Evolutionary conservation across 441 rosid genomes (phyloP).

Genomic region (Jatropha multifida): DNA sequence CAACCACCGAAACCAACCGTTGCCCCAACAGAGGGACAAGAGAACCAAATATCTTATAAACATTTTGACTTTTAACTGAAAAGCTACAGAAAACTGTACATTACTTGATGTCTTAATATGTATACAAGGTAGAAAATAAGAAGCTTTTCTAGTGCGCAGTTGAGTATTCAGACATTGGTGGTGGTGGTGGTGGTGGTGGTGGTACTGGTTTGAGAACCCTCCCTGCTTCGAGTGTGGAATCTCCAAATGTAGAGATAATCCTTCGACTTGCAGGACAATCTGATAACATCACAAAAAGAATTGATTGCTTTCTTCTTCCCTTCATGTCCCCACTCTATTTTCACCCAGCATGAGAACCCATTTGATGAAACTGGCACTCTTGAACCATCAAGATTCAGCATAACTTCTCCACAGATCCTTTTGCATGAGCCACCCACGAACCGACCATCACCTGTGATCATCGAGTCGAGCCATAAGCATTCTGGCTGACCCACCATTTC

Average conservation of each 20-base stretch:
- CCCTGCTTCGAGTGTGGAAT: slow-evolving; percentile 50
- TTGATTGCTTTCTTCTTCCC: slow-evolving; percentile 46
- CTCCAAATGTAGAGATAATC: slow-evolving; percentile 77
- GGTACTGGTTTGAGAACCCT: slow-evolving; percentile 31
- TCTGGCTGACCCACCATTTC: slow-evolving; percentile 98
- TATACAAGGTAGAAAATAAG: slow-evolving; percentile 13
- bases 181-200: slow-evolving; percentile 30
- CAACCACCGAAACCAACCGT: background rate
- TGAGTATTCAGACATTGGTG: slow-evolving; percentile 28
- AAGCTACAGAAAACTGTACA: slow-evolving; percentile 21
- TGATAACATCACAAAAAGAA: slow-evolving; percentile 71
- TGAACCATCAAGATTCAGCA: slow-evolving; percentile 44
- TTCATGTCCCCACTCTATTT: slow-evolving; percentile 71
- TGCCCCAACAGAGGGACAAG: background rate
- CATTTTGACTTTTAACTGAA: slow-evolving; percentile 13
- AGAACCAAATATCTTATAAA: background rate
- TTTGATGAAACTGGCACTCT: slow-evolving; percentile 39
- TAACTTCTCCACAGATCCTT: slow-evolving; percentile 85
- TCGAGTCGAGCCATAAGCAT: slow-evolving; percentile 77
- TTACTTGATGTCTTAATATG: slow-evolving; percentile 8
- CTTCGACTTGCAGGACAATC: slow-evolving; percentile 56
- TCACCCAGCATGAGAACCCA: slow-evolving; percentile 88
- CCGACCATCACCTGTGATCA: slow-evolving; percentile 38
- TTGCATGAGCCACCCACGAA: slow-evolving; percentile 31
- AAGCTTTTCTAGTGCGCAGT: background rate